These are phyloP conservation scores for Lolium perenne DNA, from an alignment of 176 grass and related monocot species.

Conservation along the genomic window DNA sequence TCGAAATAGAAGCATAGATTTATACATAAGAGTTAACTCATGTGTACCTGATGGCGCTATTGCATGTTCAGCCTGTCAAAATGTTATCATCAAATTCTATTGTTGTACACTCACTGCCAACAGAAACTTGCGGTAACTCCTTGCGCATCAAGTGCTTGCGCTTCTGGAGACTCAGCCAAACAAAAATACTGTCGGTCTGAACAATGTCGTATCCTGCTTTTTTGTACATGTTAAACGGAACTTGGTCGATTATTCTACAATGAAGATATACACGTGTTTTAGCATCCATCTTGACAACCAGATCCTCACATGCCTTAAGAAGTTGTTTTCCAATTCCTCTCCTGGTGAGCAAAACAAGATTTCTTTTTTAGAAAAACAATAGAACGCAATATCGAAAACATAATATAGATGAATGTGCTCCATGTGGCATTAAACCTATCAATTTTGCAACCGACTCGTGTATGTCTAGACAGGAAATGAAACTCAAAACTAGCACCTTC, in stretches of 20 bases:
- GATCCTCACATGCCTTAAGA: slow-evolving; percentile 78
- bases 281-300: slow-evolving; percentile 67
- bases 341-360: slow-evolving; percentile 31
- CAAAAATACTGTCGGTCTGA: slow-evolving; percentile 71
- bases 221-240: slow-evolving; percentile 78
- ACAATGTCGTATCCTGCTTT: slow-evolving; percentile 70
- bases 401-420: background rate
- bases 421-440: background rate
- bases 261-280: slow-evolving; percentile 74
- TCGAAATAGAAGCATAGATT: slow-evolving; percentile 24
- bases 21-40: slow-evolving; percentile 36
- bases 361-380: slow-evolving; percentile 8
- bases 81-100: slow-evolving; percentile 46
- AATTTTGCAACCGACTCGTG: background rate
- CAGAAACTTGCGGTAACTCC: slow-evolving; percentile 51
- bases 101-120: slow-evolving; percentile 13
- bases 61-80: slow-evolving; percentile 26
- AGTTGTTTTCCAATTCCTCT: slow-evolving; percentile 82
- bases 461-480: background rate
- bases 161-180: slow-evolving; percentile 82
- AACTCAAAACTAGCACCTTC: background rate
- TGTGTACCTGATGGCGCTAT: slow-evolving; percentile 48
- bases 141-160: slow-evolving; percentile 86
- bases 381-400: background rate
- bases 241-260: slow-evolving; percentile 79